A percentile compares a stretch with the other conserved stretches of the same genome.
These are phyloP conservation scores for Alloascoidea africana DNA, from an alignment of 805 yeast species.

Conservation along the genomic window DNA sequence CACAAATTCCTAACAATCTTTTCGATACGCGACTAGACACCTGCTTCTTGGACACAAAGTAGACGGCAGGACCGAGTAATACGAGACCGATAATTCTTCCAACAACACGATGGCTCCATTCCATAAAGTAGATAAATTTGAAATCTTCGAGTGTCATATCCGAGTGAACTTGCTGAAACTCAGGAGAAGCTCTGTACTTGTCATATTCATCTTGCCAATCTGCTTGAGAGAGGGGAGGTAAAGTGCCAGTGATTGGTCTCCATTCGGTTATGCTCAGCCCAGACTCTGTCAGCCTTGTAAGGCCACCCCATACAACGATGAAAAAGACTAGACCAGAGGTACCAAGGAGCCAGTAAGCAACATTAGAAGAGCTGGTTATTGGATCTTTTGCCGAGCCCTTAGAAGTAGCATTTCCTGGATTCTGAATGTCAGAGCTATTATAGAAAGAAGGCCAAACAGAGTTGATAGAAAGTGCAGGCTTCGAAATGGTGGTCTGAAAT, in stretches of 20 bases:
- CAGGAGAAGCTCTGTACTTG: slow-evolving; percentile 79
- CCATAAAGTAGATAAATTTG: slow-evolving; percentile 92
- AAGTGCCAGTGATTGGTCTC: slow-evolving; percentile 92
- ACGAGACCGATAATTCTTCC: slow-evolving; percentile 84
- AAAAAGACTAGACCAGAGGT: slow-evolving; percentile 85
- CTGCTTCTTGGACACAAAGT: slow-evolving; percentile 52
- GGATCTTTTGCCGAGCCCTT: no score
- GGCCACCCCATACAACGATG: slow-evolving; percentile 91
- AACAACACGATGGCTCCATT: slow-evolving; percentile 90
- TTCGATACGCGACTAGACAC: slow-evolving; percentile 54
- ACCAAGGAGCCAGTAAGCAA: slow-evolving; percentile 82
- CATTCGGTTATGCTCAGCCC: slow-evolving; percentile 96
- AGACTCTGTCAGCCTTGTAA: slow-evolving; percentile 89
- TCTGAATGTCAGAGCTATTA: no score
- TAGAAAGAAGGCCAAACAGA: no score
- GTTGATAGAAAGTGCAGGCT: no score
- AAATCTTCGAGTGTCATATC: slow-evolving; percentile 84
- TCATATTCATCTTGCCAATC: slow-evolving; percentile 83
- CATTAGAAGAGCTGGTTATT: slow-evolving; percentile 40
- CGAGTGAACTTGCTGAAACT: slow-evolving; percentile 76
- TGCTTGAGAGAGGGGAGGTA: slow-evolving; percentile 69
- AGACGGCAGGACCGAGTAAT: slow-evolving; percentile 73
- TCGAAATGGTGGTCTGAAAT: no score
- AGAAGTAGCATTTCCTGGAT: no score
- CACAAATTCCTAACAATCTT: slow-evolving; percentile 58